These are phyloP conservation scores for Periconia digitata DNA, from an alignment of 2,329 filamentous ascomycete genomes.

Conservation along the genomic window DNA sequence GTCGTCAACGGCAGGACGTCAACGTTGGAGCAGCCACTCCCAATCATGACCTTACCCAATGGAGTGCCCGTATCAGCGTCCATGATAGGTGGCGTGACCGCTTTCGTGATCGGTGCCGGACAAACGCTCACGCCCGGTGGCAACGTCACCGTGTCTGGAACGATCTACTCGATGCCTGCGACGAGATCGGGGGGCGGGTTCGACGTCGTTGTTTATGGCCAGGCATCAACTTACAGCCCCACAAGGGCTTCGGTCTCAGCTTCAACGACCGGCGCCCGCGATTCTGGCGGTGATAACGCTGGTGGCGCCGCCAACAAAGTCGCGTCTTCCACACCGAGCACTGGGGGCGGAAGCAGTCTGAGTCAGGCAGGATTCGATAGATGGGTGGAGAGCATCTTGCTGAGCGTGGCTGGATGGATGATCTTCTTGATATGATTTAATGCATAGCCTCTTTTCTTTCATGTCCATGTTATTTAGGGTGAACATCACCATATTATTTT, in stretches of 20 bases:
- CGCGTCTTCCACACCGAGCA: constrained; percentile 13
- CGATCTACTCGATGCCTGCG: constrained; percentile 5
- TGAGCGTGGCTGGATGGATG: constrained; percentile 33
- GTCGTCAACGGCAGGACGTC: constrained; percentile 38
- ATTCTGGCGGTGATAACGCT: constrained; percentile 29
- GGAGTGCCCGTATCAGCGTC: constrained; percentile 9
- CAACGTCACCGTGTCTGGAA: constrained; percentile 7
- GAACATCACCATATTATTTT: no score
- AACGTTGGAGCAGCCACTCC: constrained; percentile 21
- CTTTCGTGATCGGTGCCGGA: constrained; percentile 3
- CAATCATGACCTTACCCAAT: constrained; percentile 2
- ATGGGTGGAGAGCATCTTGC: constrained; percentile 26
- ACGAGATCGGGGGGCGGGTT: constrained; percentile 1
- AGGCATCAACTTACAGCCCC: background rate
- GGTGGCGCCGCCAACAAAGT: constrained; percentile 20
- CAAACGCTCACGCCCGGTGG: constrained; percentile 7
- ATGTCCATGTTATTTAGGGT: no score
- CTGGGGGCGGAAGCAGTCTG: constrained; percentile 9
- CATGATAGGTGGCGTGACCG: constrained; percentile 2
- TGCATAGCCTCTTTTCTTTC: background rate
- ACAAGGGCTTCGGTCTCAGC: constrained; percentile 20
- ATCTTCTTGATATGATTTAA: constrained; percentile 23
- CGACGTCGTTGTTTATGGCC: constrained; percentile 9
- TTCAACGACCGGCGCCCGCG: constrained; percentile 26
- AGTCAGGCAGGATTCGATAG: constrained; percentile 20